These are phyloP conservation scores for Thelonectria rubi DNA, from an alignment of 2,329 filamentous ascomycete species.

Conservation along the genomic window DNA sequence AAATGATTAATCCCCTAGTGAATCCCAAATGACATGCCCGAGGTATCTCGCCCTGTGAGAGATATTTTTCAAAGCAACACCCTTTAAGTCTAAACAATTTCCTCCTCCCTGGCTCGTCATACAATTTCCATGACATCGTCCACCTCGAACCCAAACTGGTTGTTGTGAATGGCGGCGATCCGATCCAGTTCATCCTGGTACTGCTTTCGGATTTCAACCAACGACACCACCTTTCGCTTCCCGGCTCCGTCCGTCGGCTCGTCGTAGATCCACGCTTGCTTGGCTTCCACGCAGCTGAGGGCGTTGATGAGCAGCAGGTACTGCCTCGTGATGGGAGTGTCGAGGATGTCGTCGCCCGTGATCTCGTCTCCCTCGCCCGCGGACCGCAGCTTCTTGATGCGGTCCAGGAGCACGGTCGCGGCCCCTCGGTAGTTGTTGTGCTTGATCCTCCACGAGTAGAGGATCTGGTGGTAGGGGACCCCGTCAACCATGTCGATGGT, in stretches of 20 bases:
- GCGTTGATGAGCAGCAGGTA: conserved; percentile 95
- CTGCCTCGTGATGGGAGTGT: conserved; percentile 74
- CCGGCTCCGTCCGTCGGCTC: conserved; percentile 41
- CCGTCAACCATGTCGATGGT: conserved; percentile 71
- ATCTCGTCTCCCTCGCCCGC: conserved; percentile 67
- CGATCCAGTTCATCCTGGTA: conserved; percentile 92
- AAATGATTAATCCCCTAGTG: conserved; percentile 40
- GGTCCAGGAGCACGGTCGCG: conserved; percentile 69
- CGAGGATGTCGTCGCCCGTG: conserved; percentile 64
- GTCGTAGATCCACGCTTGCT: conserved; percentile 80
- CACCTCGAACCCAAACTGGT: conserved; percentile 80
- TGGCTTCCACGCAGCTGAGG: conserved; percentile 82
- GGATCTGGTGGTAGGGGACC: conserved; percentile 87
- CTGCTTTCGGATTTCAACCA: conserved; percentile 86
- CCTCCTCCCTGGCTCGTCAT: conserved; percentile 38
- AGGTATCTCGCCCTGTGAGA: conserved; percentile 45
- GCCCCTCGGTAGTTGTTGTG: conserved; percentile 87
- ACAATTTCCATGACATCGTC: conserved; percentile 64
- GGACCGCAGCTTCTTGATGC: conserved; percentile 68
- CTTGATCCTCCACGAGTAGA: conserved; percentile 90
- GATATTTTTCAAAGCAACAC: conserved; percentile 32
- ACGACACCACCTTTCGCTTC: conserved; percentile 81
- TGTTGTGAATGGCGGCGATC: conserved; percentile 86
- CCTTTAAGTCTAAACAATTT: conserved; percentile 39
- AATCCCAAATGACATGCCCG: conserved; percentile 41